A percentile compares a stretch with the other conserved stretches of the same genome.
phyloP scores from a whole-genome alignment of 169 alveolate genomes.

The Amoebophrya sp. region DNA sequence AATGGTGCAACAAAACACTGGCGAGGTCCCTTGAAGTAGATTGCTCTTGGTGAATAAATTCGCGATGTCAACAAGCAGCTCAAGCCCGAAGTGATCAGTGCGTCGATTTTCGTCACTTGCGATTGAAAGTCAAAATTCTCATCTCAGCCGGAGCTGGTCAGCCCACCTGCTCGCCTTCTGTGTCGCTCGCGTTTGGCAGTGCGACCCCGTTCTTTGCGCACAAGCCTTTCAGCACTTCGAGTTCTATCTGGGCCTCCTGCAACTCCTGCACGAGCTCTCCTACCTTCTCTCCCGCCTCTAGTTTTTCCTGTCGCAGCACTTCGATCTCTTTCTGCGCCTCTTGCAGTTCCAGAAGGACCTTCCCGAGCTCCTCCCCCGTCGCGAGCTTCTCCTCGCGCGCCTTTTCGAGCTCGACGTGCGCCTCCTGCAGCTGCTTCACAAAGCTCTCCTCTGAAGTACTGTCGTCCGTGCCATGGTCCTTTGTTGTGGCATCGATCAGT shows the following conservation, averaged over 20 bases:
- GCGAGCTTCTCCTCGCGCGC: not conserved
- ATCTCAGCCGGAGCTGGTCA: too few relatives aligned
- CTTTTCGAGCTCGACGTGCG: not conserved
- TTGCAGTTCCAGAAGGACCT: not conserved
- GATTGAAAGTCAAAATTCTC: too few relatives aligned
- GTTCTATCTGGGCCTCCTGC: not conserved
- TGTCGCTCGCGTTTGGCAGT: too few relatives aligned
- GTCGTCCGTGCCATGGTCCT: not conserved
- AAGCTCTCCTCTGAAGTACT: not conserved
- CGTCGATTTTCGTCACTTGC: too few relatives aligned
- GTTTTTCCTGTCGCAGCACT: not conserved
- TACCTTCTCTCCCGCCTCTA: not conserved
- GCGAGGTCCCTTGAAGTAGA: too few relatives aligned
- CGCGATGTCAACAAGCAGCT: too few relatives aligned
- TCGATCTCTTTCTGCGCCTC: not conserved
- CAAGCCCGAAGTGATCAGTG: too few relatives aligned
- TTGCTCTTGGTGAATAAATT: too few relatives aligned
- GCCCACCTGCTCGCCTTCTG: too few relatives aligned
- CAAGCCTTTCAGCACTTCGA: not conserved
- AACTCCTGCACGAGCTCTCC: not conserved
- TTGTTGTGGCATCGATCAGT: not conserved
- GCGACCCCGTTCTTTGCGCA: not conserved
- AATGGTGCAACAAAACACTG: too few relatives aligned
- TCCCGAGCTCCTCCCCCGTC: not conserved
- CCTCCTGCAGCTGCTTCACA: not conserved